Conservation (phyloP, 805 yeast species). For the Starmerella riodocensis region DNA sequence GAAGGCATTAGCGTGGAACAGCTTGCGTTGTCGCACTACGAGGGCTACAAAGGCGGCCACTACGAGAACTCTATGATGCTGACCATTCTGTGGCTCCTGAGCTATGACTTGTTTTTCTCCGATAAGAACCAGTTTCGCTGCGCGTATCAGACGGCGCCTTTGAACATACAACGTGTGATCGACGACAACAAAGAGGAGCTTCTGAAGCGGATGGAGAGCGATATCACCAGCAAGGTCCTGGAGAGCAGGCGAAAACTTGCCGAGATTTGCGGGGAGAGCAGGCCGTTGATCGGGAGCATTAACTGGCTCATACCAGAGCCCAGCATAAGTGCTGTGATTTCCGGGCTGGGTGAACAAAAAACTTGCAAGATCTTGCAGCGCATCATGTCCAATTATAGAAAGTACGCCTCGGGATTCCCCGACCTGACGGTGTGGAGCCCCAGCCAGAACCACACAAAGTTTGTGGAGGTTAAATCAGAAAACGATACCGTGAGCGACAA, state of each 20-base stretch:
- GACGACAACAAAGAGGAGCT: slow-evolving; percentile 20
- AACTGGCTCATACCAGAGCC: slow-evolving; percentile 23
- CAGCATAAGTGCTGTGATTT: slow-evolving; percentile 6
- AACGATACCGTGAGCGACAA: slow-evolving; percentile 29
- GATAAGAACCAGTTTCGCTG: slow-evolving; percentile 25
- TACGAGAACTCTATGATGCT: slow-evolving; percentile 26
- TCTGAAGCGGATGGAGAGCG: slow-evolving; percentile 19
- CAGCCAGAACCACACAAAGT: slow-evolving; percentile 12
- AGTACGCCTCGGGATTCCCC: slow-evolving; percentile 27
- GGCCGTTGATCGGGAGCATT: slow-evolving; percentile 24
- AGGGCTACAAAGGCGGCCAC: slow-evolving; percentile 28
- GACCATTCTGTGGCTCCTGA: slow-evolving; percentile 23
- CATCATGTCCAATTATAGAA: slow-evolving; percentile 18
- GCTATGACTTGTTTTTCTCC: slow-evolving; percentile 26
- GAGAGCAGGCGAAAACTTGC: not conserved
- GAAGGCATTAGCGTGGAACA: slow-evolving; percentile 25
- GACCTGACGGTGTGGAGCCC: slow-evolving; percentile 28
- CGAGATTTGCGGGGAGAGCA: slow-evolving; percentile 9
- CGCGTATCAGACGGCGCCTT: slow-evolving; percentile 26
- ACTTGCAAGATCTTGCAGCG: slow-evolving; percentile 10
- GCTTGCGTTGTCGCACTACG: slow-evolving; percentile 26
- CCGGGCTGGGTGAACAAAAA: slow-evolving; percentile 9
- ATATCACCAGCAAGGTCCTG: slow-evolving; percentile 3
- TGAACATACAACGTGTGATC: slow-evolving; percentile 23
- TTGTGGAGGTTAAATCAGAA: slow-evolving; percentile 29